phyloP scores from a whole-genome alignment of 2,329 filamentous ascomycete species.

The Trichophyton equinum region DNA sequence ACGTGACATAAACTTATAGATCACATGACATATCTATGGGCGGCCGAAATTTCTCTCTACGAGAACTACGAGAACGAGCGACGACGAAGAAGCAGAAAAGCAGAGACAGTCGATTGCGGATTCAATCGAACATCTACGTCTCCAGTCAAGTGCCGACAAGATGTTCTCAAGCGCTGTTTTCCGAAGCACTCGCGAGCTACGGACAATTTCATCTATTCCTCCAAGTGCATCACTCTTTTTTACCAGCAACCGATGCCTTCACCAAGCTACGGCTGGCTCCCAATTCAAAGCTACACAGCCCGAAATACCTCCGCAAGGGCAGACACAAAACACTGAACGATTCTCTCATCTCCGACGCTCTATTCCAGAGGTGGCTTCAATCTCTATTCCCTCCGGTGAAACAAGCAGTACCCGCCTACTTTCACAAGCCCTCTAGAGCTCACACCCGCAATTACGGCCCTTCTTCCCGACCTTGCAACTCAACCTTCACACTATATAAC shows the following conservation, averaged over 20 bases:
- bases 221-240: constrained; percentile 12
- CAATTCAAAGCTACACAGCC: constrained; percentile 22
- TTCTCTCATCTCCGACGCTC: constrained; percentile 11
- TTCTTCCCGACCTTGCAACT: constrained; percentile 33
- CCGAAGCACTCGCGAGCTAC: constrained; percentile 18
- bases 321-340: constrained; percentile 19
- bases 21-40: neutral
- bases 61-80: neutral
- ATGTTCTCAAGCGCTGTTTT: constrained; percentile 29
- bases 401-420: constrained; percentile 26
- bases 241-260: constrained; percentile 28
- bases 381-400: constrained; percentile 18
- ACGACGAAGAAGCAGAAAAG: neutral
- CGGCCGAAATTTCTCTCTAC: neutral
- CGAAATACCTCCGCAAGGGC: constrained; percentile 19
- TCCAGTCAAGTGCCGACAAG: neutral
- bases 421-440: constrained; percentile 30
- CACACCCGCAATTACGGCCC: constrained; percentile 29
- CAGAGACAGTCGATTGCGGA: neutral
- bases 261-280: constrained; percentile 24
- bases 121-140: neutral
- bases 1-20: neutral
- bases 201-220: constrained; percentile 6
- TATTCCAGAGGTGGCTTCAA: constrained; percentile 9
- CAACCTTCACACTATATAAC: constrained; percentile 38